These are phyloP conservation scores for Linnemannia zychae DNA, from an alignment of 192 early-diverging fungal genomes.

Conservation along the genomic window DNA sequence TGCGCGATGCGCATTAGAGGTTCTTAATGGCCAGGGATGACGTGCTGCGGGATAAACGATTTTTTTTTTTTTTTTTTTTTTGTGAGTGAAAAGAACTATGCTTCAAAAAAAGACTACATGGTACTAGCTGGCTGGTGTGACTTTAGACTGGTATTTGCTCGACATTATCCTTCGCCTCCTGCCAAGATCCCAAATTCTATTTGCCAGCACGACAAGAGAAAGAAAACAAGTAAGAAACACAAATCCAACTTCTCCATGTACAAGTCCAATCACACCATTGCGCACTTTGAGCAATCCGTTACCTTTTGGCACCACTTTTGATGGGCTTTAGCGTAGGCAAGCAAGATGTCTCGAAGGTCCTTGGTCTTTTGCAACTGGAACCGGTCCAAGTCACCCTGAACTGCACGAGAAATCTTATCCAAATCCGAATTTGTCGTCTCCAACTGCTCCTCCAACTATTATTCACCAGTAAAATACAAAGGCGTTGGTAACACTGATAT, in stretches of 20 bases:
- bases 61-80: too few relatives aligned
- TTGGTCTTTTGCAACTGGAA: constrained; percentile 95
- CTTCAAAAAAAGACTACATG: too few relatives aligned
- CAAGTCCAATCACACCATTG: too few relatives aligned
- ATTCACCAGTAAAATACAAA: not conserved
- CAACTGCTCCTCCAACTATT: constrained; percentile 82
- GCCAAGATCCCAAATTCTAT: constrained; percentile 70
- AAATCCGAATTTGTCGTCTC: constrained; percentile 80
- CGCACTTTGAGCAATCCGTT: too few relatives aligned
- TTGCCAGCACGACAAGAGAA: not conserved
- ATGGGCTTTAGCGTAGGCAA: constrained; percentile 80
- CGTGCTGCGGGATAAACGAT: too few relatives aligned
- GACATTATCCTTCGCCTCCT: constrained; percentile 64
- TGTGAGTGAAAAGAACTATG: too few relatives aligned
- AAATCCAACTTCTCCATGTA: too few relatives aligned
- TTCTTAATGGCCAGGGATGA: too few relatives aligned
- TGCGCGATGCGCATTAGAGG: too few relatives aligned
- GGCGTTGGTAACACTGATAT: not conserved
- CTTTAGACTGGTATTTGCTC: constrained; percentile 60
- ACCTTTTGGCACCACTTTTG: constrained; percentile 82
- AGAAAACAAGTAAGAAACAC: not conserved
- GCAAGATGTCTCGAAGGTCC: constrained; percentile 86
- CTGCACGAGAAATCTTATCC: constrained; percentile 80
- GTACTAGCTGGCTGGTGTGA: not conserved
- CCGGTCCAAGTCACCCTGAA: constrained; percentile 91